A percentile compares a stretch with the other conserved stretches of the same genome.
Conservation (phyloP, 2,329 filamentous ascomycete species). For the Rutstroemia sp. region DNA sequence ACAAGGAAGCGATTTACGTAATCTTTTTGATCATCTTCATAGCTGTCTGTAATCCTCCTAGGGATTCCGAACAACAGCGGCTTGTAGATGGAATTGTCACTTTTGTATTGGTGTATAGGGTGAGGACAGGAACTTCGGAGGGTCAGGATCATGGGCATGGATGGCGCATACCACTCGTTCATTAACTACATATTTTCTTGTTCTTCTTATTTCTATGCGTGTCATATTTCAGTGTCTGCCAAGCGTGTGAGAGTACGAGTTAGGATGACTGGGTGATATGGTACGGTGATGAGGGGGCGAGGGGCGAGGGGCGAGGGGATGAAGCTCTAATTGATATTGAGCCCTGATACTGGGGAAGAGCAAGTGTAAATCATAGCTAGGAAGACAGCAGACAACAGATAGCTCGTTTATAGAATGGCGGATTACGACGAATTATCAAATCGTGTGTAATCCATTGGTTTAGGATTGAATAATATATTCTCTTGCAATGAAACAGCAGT, state of each 20-base stretch:
- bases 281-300: neutral
- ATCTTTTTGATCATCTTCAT: conserved; percentile 5
- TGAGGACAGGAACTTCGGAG: conserved; percentile 3
- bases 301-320: neutral
- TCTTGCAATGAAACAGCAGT: too few species aligned
- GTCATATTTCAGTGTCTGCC: neutral
- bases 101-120: conserved; percentile 18
- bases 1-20: conserved; percentile 4
- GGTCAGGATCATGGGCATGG: conserved; percentile 18
- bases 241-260: neutral
- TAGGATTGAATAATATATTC: too few species aligned
- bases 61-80: neutral
- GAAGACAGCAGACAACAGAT: neutral
- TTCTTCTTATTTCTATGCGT: neutral
- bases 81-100: neutral
- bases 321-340: neutral
- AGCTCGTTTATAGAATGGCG: neutral
- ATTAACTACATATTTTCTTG: conserved; percentile 8
- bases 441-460: too few species aligned
- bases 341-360: neutral
- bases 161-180: conserved; percentile 25
- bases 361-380: neutral
- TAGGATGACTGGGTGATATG: neutral
- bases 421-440: neutral
- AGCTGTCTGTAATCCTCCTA: neutral